Base-by-base conservation (phyloP, 805 yeast genomes). In the Cyberlindnera mycetangii region DNA sequence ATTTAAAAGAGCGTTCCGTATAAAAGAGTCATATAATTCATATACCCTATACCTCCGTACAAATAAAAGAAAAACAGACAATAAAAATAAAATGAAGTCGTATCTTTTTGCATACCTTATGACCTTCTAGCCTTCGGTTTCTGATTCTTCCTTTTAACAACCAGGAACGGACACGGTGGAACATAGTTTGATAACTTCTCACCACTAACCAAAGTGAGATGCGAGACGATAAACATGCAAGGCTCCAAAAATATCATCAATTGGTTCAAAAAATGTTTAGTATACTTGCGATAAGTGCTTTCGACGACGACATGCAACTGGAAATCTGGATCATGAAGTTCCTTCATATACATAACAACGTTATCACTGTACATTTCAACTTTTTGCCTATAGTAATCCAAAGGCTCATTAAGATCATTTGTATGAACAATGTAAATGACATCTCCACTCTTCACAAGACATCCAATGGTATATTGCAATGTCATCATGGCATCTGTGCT, bases 391-490 rank as follows among this genome's bases (percentile, higher is more conserved):
- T 42, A 50, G 16, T 41, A 47, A 0, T 47, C 54, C 18, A 70
- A 59, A 22, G 60, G 58, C 19, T 19, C 37, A 18, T 68, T 68
- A 47, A 68, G 71, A 53, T 76, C 82, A 45, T 74, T 71, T 11
- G 78, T 83, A 52, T 78, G 76, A 20, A 59, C 40, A 17, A 88
- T 77, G 60, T 85, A 87, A 43, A 89, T 65, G 0, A 89, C 88
- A 42, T 89, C 85, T 0, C 93, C 93, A 57, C 87, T 89, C 18
- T 82, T 84, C 37, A 89, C 71, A 0, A 89, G 83, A 0, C 95
- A 78, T 2, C 97, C 97, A 53, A 90, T 72, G 34, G 89, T 78
- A 85, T 96, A 89, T 56, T 88, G 93, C 18, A 90, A 70, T 0
- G 97, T 93, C 62, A 85, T 85, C 31, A 74, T 72, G 2, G 95